Evolutionary conservation across 2,329 filamentous ascomycete genomes (phyloP), one percentile per base, ranked within the genome.

Genomic region (Endoconidiophora polonica): DNA sequence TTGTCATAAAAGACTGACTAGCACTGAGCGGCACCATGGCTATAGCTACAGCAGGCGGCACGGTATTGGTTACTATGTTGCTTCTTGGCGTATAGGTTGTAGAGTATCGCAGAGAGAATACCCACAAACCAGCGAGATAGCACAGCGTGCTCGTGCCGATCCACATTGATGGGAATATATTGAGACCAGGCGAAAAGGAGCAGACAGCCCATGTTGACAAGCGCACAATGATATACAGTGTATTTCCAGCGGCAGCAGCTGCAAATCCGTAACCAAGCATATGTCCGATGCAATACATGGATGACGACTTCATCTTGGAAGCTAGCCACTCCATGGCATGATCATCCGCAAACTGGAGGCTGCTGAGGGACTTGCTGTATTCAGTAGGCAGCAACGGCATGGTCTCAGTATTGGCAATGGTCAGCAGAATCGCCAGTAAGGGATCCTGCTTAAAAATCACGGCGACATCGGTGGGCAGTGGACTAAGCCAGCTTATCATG

Each of bases 161-260:
- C 45, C 45, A 47, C 33, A 47, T 23, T 10, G 45, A 20, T 9
- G 33, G 45, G 14, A 47, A 47, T 4, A 47, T 38, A 22, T 47
- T 47, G 10, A 47, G 45, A 4, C 45, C 45, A 18, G 45, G 45
- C 5, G 45, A 47, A 18, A 47, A 38, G 5, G 45, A 47, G 22
- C 45, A 47, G n/a, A 47, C 29, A 4, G 45, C 45, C 33, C 45
- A 47, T 9, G 45, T 47, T 3, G 45, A 37, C 12, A 47, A 18
- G 14, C 45, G 45, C n/a, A 38, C 29, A 7, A 47, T 38, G 5
- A 40, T 9, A 38, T 47, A 47, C 36, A 47, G 7, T 24, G 33
- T 38, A 12, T 47, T 47, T 4, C 16, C 33, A 1, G 33, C 45
- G 2, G 45, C 45, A 16, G 18, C 29, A 12, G 45, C 45, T 38